Base-by-base conservation (phyloP, 2,329 filamentous ascomycete species). In the Coniochaeta ligniaria region DNA sequence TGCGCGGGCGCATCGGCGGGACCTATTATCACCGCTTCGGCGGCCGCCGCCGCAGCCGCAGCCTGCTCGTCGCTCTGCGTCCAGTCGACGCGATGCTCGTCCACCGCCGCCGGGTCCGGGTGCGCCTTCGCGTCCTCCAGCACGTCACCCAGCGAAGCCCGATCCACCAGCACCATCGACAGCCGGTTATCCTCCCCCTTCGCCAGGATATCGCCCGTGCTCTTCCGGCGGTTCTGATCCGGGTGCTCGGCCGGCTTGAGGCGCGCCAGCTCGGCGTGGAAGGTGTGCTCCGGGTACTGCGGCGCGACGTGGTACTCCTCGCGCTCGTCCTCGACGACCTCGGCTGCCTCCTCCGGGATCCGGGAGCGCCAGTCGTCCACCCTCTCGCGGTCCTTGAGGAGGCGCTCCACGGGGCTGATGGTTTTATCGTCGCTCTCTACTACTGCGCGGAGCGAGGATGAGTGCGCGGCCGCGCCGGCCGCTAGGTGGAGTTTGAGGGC, bases 1-100 rank as follows among this genome's bases (percentile, higher is more conserved):
- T 60, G 36, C 59, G 62, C 47, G 62, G 59, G 52, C 55, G 43
- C 43, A 52, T 43, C 62, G 45, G 62, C 67, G 57, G n/a, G n/a
- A n/a, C n/a, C n/a, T n/a, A n/a, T n/a, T n/a, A n/a, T n/a, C n/a
- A n/a, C n/a, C n/a, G n/a, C n/a, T n/a, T n/a, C n/a, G n/a, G 60
- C 65, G 59, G 54, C 54, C 4, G 31, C 14, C 43, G 20, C 43
- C 58, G 31, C 52, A 20, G 63, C 61, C 6, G 35, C 56, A 14
- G 6, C 11, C 33, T 22, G 7, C 69, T 85, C 80, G 63, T 85
- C 83, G 65, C 77, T 80, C 68, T 86, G 83, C 33, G 81, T 80
- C 84, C 84, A 87, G 69, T 86, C 83, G 60, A 80, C 78, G 35
- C 78, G 74, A 20, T 60, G 54, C 52, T 57, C 57, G 35, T 57